Base-by-base conservation (phyloP, 2,329 filamentous ascomycete genomes). In the Cercospora nicotianae region DNA sequence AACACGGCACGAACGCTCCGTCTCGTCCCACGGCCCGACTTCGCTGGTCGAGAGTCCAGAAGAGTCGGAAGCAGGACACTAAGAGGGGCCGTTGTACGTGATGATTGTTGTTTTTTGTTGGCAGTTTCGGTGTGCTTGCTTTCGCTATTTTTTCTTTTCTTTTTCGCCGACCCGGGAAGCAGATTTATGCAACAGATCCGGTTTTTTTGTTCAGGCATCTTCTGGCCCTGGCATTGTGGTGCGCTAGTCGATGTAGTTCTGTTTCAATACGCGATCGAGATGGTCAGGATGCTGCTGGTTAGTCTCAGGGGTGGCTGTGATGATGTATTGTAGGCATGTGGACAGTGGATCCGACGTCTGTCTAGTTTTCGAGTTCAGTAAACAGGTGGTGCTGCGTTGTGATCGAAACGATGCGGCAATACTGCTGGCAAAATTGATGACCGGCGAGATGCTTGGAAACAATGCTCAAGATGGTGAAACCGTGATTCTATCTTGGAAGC, bases 21-120 rank as follows among this genome's bases (percentile, higher is more conserved):
- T 57, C 53, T 57, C 26, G 26, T 57, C 53, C 53, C 53, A 57
- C 53, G 53, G 53, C 53, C 53, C 53, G 53, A 57, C 53, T 57
- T 57, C 53, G 53, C 53, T 57, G 26, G 13, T 57, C 26, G 6
- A 18, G 53, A 28, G 23, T 26, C 51, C 26, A 57, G 53, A 31
- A 18, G 26, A 57, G 28, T 57, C 53, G 23, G 53, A 31, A 31
- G 16, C 42, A 48, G 42, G n/a, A 48, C 42, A 48, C 42, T 48
- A 48, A 48, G 42, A 48, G 42, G 42, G 42, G 42, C 42, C 42
- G 18, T 48, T 48, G 42, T 18, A 48, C 42, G 42, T 18, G 39
- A 45, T 48, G 42, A 20, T 18, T 20, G 10, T 48, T 36, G 33
- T 16, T 12, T 45, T 45, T 20, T 20, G 42, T 48, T 20, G 42